Conservation (phyloP, 495 filamentous ascomycete species). For the Cryomyces minteri region DNA sequence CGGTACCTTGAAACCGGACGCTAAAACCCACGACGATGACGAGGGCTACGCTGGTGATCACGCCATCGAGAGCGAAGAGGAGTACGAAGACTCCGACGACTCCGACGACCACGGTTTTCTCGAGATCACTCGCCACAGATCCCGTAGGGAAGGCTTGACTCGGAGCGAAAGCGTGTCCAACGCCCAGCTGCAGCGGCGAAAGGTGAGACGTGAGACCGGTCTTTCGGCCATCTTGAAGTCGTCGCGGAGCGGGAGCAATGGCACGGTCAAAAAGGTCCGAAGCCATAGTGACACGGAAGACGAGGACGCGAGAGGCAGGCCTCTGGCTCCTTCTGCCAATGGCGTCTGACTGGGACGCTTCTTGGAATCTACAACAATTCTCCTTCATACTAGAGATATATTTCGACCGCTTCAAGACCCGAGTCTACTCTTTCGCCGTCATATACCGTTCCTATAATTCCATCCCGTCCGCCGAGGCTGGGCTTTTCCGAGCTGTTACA, state of each 20-base stretch:
- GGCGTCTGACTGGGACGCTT: too few species aligned
- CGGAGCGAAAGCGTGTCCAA: conserved; percentile 13
- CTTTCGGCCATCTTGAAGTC: conserved; percentile 4
- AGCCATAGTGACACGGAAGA: background rate
- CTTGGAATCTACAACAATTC: too few species aligned
- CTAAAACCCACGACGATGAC: conserved; percentile 23
- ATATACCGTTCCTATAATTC: too few species aligned
- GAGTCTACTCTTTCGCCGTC: too few species aligned
- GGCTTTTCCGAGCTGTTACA: too few species aligned
- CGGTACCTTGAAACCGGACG: too few species aligned
- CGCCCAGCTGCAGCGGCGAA: conserved; percentile 8
- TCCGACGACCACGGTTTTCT: conserved; percentile 17
- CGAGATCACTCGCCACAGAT: conserved; percentile 9
- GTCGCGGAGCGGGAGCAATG: conserved; percentile 14
- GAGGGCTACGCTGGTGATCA: conserved; percentile 31
- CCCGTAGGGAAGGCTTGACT: background rate
- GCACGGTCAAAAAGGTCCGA: conserved; percentile 16
- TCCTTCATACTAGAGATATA: too few species aligned
- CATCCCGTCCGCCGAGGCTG: too few species aligned
- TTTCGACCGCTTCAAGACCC: too few species aligned
- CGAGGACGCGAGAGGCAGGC: background rate
- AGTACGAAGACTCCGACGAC: background rate
- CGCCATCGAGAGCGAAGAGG: conserved; percentile 13
- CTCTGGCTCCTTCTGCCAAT: background rate
- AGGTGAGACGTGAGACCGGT: conserved; percentile 2